Conservation (phyloP, 2,329 filamentous ascomycete genomes). For the Sarocladiaceae sp. region DNA sequence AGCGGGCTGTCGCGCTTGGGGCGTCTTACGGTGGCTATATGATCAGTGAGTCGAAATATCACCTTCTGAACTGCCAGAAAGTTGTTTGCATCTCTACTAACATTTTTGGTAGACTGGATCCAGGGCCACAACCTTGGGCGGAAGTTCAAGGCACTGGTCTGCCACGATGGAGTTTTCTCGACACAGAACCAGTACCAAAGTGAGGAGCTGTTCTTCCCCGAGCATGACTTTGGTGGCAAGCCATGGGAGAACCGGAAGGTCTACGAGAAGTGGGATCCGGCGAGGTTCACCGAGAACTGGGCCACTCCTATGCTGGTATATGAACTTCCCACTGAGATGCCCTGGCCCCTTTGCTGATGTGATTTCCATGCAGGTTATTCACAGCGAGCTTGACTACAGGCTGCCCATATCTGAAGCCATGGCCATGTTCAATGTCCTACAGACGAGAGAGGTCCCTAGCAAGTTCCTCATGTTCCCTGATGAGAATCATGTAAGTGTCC, state of each 20-base stretch:
- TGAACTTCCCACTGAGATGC: neutral
- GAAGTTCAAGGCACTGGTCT: constrained; percentile 81
- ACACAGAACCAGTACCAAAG: constrained; percentile 58
- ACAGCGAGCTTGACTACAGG: constrained; percentile 85
- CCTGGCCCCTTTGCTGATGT: constrained; percentile 8
- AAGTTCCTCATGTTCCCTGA: constrained; percentile 75
- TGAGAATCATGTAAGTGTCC: constrained; percentile 50
- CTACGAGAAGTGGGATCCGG: constrained; percentile 66
- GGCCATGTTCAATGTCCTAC: constrained; percentile 78
- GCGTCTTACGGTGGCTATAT: constrained; percentile 72
- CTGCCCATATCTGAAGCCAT: constrained; percentile 80
- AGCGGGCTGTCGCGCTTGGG: constrained; percentile 64
- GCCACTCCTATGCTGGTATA: constrained; percentile 73
- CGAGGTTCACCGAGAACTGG: constrained; percentile 62
- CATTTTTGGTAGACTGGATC: constrained; percentile 62
- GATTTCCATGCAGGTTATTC: constrained; percentile 49
- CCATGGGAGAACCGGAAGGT: constrained; percentile 55
- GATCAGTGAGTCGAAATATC: constrained; percentile 48
- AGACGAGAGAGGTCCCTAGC: constrained; percentile 68
- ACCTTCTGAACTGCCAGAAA: neutral
- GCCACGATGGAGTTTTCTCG: constrained; percentile 81
- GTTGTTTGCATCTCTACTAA: too few relatives aligned
- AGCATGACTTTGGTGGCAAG: constrained; percentile 60
- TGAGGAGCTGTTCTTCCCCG: constrained; percentile 65
- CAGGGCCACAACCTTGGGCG: constrained; percentile 78